phyloP scores from a whole-genome alignment of 192 early-diverging fungal species.

The Diversispora eburnea region DNA sequence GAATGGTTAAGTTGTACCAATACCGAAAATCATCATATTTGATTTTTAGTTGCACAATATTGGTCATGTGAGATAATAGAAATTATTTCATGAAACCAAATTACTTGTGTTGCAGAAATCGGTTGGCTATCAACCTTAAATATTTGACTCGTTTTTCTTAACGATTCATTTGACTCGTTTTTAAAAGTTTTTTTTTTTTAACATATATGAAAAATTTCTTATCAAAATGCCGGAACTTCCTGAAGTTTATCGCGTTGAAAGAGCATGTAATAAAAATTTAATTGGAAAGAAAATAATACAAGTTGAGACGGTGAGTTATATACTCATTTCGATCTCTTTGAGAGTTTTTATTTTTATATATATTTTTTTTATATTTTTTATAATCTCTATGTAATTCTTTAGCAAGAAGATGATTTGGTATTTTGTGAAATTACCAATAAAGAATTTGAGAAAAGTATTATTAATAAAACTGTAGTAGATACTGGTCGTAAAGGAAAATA shows the following conservation, averaged over 20 bases:
- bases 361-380: background rate
- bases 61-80: too few relatives aligned
- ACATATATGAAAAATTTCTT: too few relatives aligned
- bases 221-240: conserved; percentile 65
- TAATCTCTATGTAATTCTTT: background rate
- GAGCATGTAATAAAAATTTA: conserved; percentile 48
- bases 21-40: too few relatives aligned
- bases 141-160: too few relatives aligned
- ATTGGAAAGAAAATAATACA: conserved; percentile 48
- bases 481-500: conserved; percentile 74
- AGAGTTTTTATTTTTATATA: background rate
- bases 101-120: too few relatives aligned
- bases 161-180: too few relatives aligned
- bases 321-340: background rate
- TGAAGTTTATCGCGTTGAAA: conserved; percentile 68
- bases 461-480: conserved; percentile 49
- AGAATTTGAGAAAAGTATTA: conserved; percentile 41
- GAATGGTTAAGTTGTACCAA: too few relatives aligned
- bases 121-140: too few relatives aligned
- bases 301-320: conserved; percentile 40
- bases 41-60: too few relatives aligned
- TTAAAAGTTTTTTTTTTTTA: too few relatives aligned
- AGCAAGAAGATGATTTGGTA: conserved; percentile 36
- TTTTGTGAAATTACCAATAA: conserved; percentile 35
- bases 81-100: too few relatives aligned